These are phyloP conservation scores for Phaseolus lunatus DNA, from an alignment of 306 rosid species.

Conservation along the genomic window DNA sequence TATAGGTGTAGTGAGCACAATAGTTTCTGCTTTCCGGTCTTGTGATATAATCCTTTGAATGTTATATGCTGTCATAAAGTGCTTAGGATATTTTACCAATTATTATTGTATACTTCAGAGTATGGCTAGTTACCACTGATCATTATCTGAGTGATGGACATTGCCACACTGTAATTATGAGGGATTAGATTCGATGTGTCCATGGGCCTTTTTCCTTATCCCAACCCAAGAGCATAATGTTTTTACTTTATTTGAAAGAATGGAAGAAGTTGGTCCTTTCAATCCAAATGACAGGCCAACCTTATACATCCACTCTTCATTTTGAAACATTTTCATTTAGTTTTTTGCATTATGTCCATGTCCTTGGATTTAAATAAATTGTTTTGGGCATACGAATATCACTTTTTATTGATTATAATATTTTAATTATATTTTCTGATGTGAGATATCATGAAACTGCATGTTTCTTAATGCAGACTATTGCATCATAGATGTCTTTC, in stretches of 20 bases:
- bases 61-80: slow-evolving; percentile 13
- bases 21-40: slow-evolving; percentile 22
- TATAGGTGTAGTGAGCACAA: not conserved
- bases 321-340: slow-evolving; percentile 5
- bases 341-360: not conserved
- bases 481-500: slow-evolving; percentile 28
- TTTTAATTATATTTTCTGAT: slow-evolving; percentile 20
- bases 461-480: slow-evolving; percentile 25
- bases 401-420: not conserved
- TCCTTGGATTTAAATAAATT: slow-evolving; percentile 16
- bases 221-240: not conserved
- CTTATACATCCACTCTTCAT: not conserved
- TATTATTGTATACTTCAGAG: slow-evolving; percentile 14
- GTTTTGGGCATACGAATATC: slow-evolving; percentile 11
- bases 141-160: slow-evolving; percentile 15
- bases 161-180: slow-evolving; percentile 15
- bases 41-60: not conserved
- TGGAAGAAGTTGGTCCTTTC: slow-evolving; percentile 17
- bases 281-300: slow-evolving; percentile 18
- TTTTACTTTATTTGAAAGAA: slow-evolving; percentile 1
- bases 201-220: not conserved
- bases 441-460: slow-evolving; percentile 6
- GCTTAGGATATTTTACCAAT: slow-evolving; percentile 9
- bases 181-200: slow-evolving; percentile 25
- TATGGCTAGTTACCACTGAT: not conserved